Base-by-base conservation (phyloP, 768 basidiomycete species). In the Pleurotus citrinopileatus region DNA sequence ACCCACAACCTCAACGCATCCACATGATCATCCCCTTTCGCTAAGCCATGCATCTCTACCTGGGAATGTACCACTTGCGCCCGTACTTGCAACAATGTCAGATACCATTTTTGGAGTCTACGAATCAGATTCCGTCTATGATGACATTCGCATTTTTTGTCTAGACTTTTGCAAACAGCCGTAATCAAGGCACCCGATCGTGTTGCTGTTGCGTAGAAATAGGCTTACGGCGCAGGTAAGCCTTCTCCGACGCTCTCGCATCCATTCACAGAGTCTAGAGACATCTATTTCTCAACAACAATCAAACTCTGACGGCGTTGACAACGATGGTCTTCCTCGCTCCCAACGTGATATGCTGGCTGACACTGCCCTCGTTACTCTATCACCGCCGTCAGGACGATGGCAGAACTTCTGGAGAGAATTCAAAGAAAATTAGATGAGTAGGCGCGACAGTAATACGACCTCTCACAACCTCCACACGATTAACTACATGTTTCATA, bases 81-180 rank as follows among this genome's bases (percentile, higher is more conserved):
- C 82, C 1, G 77, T 86, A 1, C 82, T 83, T 3, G 79, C 80
- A 20, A 87, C 86, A 2, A 84, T 84, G 0, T 86, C 85, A 3
- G 71, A n/a, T n/a, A n/a, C n/a, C n/a, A n/a, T n/a, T n/a, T n/a
- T n/a, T n/a, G n/a, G n/a, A n/a, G n/a, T n/a, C n/a, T n/a, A n/a
- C n/a, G n/a, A n/a, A n/a, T n/a, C n/a, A n/a, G n/a, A n/a, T n/a
- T n/a, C n/a, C n/a, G n/a, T n/a, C n/a, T n/a, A n/a, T n/a, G n/a
- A n/a, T n/a, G n/a, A n/a, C n/a, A n/a, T n/a, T n/a, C n/a, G n/a
- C n/a, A n/a, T n/a, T n/a, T n/a, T n/a, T n/a, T n/a, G n/a, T n/a
- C n/a, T n/a, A n/a, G n/a, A n/a, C n/a, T n/a, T n/a, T n/a, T n/a
- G n/a, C n/a, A n/a, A n/a, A n/a, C n/a, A n/a, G n/a, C n/a, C n/a